Conservation (phyloP, 192 early-diverging fungal species). For the Coemansia sp. region DNA sequence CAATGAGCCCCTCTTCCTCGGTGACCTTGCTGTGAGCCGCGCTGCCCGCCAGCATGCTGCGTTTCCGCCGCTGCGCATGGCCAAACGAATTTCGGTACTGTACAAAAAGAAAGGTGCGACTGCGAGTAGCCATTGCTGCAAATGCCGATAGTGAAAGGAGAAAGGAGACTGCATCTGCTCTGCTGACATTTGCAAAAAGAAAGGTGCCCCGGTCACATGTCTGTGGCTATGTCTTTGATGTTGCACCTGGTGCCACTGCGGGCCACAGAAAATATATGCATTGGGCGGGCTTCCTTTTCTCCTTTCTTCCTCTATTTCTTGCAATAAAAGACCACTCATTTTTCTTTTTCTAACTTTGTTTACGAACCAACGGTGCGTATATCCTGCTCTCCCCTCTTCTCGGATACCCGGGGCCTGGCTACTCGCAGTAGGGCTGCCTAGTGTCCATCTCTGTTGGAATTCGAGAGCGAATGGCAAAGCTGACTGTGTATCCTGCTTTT, state of each 20-base stretch:
- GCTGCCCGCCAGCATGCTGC: slow-evolving; percentile 21
- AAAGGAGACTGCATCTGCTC: neutral
- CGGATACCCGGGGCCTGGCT: neutral
- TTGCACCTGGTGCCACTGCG: neutral
- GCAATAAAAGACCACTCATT: neutral
- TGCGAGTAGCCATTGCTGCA: slow-evolving; percentile 74
- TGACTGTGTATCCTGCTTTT: neutral
- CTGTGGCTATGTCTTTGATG: neutral
- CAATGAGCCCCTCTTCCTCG: slow-evolving; percentile 53
- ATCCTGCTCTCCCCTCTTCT: slow-evolving; percentile 1
- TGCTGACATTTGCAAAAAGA: neutral
- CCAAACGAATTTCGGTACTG: slow-evolving; percentile 92
- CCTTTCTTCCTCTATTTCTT: neutral
- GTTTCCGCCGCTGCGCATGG: slow-evolving; percentile 54
- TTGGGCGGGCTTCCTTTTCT: slow-evolving; percentile 1
- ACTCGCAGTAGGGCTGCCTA: neutral
- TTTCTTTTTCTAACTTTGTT: neutral
- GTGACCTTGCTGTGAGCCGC: slow-evolving; percentile 9
- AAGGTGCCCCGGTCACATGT: neutral
- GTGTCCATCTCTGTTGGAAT: neutral
- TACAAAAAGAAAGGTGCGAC: slow-evolving; percentile 86
- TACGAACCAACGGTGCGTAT: slow-evolving; percentile 8
- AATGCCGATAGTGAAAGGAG: neutral
- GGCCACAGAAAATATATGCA: neutral
- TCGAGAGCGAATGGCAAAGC: neutral